Conservation (phyloP, 495 filamentous ascomycete genomes). For the Aspergillus biplanus region DNA sequence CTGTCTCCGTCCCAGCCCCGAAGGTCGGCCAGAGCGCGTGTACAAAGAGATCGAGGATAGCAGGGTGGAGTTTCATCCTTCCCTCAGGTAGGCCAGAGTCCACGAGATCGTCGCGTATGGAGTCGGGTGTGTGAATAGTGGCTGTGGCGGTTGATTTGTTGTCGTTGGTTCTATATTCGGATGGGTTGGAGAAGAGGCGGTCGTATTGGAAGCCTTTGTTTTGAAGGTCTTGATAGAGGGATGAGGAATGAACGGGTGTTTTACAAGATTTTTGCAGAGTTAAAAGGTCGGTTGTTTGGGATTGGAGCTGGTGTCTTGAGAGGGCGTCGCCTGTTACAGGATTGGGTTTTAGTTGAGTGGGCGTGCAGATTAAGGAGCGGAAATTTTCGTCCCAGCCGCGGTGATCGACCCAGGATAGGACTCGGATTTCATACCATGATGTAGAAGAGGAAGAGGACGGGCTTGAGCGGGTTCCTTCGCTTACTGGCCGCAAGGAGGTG, state of each 20-base stretch:
- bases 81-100: background rate
- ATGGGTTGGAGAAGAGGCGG: background rate
- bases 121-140: background rate
- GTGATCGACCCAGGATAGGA: constrained; percentile 1
- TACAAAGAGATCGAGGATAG: constrained; percentile 1
- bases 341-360: background rate
- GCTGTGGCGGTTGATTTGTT: background rate
- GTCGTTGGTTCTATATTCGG: background rate
- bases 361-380: background rate
- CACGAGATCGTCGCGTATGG: background rate
- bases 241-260: background rate
- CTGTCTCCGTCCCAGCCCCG: background rate
- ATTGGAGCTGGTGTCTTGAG: too few species aligned
- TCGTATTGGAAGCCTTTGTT: background rate
- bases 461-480: background rate
- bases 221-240: background rate
- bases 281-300: background rate
- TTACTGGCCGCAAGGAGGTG: background rate
- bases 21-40: background rate
- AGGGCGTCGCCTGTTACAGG: too few species aligned
- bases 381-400: constrained; percentile 3
- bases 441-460: background rate
- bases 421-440: background rate
- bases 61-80: background rate
- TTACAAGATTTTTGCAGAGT: background rate